Percentiles rank a stretch among this genome's conserved stretches.
Conservation (phyloP, 1,284 basidiomycete genomes). For the Fomitopsis pinicola region DNA sequence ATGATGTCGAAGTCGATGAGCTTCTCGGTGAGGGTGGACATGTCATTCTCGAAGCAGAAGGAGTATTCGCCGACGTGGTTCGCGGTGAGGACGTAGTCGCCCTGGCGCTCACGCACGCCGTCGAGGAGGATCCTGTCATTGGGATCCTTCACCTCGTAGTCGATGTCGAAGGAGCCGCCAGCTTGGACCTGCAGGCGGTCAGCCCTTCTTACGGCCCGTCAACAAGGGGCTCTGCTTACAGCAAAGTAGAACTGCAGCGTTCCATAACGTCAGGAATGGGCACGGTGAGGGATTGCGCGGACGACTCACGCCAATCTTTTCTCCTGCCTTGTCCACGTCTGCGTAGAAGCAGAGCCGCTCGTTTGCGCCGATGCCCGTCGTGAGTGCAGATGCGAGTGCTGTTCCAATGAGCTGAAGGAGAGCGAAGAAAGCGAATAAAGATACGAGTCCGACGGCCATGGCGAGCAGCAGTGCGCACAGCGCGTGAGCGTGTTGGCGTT, state of each 20-base stretch:
- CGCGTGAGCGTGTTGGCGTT: neutral
- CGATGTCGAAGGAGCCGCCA: constrained; percentile 95
- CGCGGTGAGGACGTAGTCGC: constrained; percentile 96
- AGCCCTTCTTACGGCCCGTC: neutral
- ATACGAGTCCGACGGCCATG: constrained; percentile 20
- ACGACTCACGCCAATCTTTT: constrained; percentile 79
- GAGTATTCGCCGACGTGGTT: constrained; percentile 93
- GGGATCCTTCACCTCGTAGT: constrained; percentile 92
- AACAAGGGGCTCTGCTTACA: constrained; percentile 24
- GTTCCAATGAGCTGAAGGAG: constrained; percentile 16
- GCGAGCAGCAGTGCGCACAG: constrained; percentile 13
- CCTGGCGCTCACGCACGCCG: constrained; percentile 86
- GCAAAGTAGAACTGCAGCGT: constrained; percentile 51
- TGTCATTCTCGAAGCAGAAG: constrained; percentile 98
- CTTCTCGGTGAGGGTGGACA: constrained; percentile 86
- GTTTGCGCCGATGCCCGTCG: constrained; percentile 82
- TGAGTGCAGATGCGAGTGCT: constrained; percentile 67
- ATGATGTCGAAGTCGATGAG: constrained; percentile 96
- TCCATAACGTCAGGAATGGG: neutral
- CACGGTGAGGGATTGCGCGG: neutral
- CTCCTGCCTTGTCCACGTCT: constrained; percentile 91
- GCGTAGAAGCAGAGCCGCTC: constrained; percentile 94
- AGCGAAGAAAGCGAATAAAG: constrained; percentile 17
- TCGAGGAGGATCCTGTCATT: constrained; percentile 83
- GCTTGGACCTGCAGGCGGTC: constrained; percentile 73